Base-by-base conservation (phyloP, 306 rosid species). In the Castanospermum australe region DNA sequence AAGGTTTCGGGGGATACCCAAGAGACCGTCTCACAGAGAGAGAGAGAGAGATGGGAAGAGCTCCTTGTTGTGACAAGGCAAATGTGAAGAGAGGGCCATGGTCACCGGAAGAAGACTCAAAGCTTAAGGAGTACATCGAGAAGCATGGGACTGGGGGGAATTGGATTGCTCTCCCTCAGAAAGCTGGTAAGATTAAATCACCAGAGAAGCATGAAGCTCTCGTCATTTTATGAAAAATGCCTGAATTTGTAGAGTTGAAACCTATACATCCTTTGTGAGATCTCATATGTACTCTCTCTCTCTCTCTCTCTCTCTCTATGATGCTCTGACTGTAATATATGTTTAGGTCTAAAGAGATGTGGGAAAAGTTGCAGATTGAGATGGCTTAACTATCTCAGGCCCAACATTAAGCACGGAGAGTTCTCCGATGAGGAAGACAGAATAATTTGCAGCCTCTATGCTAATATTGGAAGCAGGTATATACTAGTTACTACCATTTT, bases 61-160 rank as follows among this genome's bases (percentile, higher is more conserved):
- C 97, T 79, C 98, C 98, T 84, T 94, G 98, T 25, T 94, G 98
- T 87, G 98, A 94, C 86, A 94, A 92, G 83, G 96, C 98, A 47
- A 94, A 87, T 71, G 98, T 94, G 85, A 94, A 94, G 92, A 94
- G 86, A 77, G 98, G 98, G 50, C 97, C 98, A 65, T 94, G 98
- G 98, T 94, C 98, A 12, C 96, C 97, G 4, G 97, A 92, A 85
- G 98, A 94, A 85, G 98, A 94, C 78, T 68, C 88, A n/a, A 88
- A 85, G 91, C 94, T 94, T 1, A 94, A 87, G 71, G 93, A 92
- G 2, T 85, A 86, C 88, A 92, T 94, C 0, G 87, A 92, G 42
- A 92, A 87, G 12, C 75, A 88, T 83, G 98, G 98, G 8, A 94
- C 94, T n/a, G 98, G 97, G 55, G 97, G 97, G 8, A 94, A 92